Evolutionary conservation across 345 rosid species (phyloP).

Genomic region (Eucalyptus regnans): DNA sequence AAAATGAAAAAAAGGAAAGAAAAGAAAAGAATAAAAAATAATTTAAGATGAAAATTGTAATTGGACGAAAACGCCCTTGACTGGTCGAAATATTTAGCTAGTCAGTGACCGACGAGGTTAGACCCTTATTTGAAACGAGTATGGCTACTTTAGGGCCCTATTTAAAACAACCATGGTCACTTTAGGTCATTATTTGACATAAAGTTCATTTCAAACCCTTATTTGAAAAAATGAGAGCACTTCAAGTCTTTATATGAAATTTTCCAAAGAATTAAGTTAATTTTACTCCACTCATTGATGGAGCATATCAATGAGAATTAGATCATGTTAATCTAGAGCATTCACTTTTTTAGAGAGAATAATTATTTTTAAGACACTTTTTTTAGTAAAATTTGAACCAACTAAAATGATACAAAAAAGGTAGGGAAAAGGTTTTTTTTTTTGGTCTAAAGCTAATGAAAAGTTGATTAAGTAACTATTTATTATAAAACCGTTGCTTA

Average conservation of each 20-base stretch:
- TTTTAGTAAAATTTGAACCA: background rate
- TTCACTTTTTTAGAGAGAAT: background rate
- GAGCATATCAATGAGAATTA: background rate
- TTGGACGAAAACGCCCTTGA: accelerated
- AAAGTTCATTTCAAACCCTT: no score
- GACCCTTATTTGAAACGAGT: accelerated
- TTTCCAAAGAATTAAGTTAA: background rate
- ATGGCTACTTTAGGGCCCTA: no score
- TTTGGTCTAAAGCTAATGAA: background rate
- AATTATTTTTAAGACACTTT: background rate
- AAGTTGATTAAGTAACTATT: background rate
- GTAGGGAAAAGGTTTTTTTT: background rate
- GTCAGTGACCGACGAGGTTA: accelerated
- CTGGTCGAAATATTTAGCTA: accelerated
- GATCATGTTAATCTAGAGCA: background rate
- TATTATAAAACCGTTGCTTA: background rate
- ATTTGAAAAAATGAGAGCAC: no score
- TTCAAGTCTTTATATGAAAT: no score
- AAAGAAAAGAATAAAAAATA: no score
- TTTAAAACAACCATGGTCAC: no score
- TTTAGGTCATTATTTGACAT: no score
- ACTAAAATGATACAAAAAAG: background rate
- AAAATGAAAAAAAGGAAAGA: no score
- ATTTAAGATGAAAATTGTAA: no score
- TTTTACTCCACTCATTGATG: background rate